Base-by-base conservation (phyloP, 2,329 filamentous ascomycete genomes). In the Lachnellula subtilissima region DNA sequence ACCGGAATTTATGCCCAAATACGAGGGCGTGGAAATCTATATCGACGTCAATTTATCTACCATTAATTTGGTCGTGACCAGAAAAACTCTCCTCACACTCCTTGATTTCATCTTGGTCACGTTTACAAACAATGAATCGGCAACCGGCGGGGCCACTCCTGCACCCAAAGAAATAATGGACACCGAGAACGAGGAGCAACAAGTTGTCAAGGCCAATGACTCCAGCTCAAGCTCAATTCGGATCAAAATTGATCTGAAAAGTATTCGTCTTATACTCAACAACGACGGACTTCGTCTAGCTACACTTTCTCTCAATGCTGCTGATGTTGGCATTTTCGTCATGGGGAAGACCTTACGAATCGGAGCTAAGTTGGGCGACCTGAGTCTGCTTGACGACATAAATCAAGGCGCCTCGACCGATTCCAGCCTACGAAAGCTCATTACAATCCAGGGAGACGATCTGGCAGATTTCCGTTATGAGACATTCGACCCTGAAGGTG, bases 401-500 rank as follows among this genome's bases (percentile, higher is more conserved):
- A 96, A 97, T 65, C 83, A 91, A 60, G 94, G 93, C 23, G 91
- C 95, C 0, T 83, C 90, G 0, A 86, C 87, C 63, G 80, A 87
- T 28, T 97, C 93, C 0, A 83, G 86, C 45, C 78, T 97, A 23
- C 87, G 94, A 40, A 87, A 93, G 62, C 80, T 99, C 22, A 86
- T 99, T 42, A 93, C 91, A 0, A 99, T 99, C 32, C 89, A 99
- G 71, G 95, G 95, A 11, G 86, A 97, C 54, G 92, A 97, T 58
- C 81, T 99, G 17, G 93, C 93, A 1, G 94, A 99, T 70, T 97
- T 99, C 76, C 88, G 90, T 53, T 99, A 99, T 66, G 91, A 99
- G 72, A 99, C 94, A 0, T 99, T 95, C 65, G 91, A 97, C 70
- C 72, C 87, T 0, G 80, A 81, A 22, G 85, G 86, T 55, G 66